These are phyloP conservation scores for Penicillium cataractarum DNA, from an alignment of 495 filamentous ascomycete genomes.

Conservation along the genomic window DNA sequence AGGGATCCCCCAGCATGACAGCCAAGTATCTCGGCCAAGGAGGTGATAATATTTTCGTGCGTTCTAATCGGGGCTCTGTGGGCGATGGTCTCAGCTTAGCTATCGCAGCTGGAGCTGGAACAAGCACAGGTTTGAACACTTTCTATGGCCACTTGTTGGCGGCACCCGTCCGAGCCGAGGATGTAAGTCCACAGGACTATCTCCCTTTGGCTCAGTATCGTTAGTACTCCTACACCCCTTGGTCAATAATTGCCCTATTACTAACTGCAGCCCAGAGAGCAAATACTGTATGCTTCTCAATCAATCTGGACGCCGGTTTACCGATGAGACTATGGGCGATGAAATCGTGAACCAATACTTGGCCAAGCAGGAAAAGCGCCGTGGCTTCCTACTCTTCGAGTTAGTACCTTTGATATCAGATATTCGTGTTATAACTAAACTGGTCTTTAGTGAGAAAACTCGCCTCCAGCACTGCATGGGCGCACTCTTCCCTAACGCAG, in stretches of 20 bases:
- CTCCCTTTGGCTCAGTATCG: slow-evolving; percentile 29
- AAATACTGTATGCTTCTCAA: slow-evolving; percentile 31
- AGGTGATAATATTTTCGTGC: slow-evolving; percentile 33
- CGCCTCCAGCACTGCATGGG: slow-evolving; percentile 26
- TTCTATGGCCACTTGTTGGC: slow-evolving; percentile 33
- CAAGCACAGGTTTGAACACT: slow-evolving; percentile 30
- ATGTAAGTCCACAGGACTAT: slow-evolving; percentile 29
- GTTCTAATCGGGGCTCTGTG: slow-evolving; percentile 32
- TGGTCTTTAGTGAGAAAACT: slow-evolving; percentile 20
- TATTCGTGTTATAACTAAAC: neutral
- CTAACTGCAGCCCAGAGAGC: slow-evolving; percentile 24
- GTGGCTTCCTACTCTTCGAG: slow-evolving; percentile 33
- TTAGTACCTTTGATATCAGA: slow-evolving; percentile 2
- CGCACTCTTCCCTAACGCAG: slow-evolving; percentile 33
- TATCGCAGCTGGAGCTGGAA: slow-evolving; percentile 21
- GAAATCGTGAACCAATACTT: slow-evolving; percentile 36
- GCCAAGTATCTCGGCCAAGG: slow-evolving; percentile 27
- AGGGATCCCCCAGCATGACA: slow-evolving; percentile 23
- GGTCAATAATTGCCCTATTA: neutral
- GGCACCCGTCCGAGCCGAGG: slow-evolving; percentile 23
- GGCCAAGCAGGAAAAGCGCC: slow-evolving; percentile 33
- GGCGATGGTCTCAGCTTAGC: slow-evolving; percentile 30
- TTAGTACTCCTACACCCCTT: neutral
- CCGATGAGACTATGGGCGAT: slow-evolving; percentile 30
- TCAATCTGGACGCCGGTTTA: slow-evolving; percentile 24